These are phyloP conservation scores for Tylopilus sp. DNA, from an alignment of 768 basidiomycete genomes.

Conservation along the genomic window DNA sequence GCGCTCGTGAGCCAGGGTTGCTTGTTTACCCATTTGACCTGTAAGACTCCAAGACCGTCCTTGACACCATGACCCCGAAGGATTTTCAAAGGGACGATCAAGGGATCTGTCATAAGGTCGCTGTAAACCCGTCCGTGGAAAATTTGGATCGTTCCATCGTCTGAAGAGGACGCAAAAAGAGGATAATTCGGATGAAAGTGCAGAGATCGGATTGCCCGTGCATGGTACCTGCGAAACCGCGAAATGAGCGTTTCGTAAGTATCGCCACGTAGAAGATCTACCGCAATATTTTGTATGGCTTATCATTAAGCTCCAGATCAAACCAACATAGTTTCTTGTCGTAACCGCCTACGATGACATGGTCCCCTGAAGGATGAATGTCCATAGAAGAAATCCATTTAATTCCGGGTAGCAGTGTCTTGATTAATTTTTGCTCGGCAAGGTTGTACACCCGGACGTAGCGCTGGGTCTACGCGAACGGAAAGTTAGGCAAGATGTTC, in stretches of 20 bases:
- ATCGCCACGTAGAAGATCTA: conserved; percentile 27
- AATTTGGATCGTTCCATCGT: conserved; percentile 95
- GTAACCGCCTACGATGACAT: conserved; percentile 96
- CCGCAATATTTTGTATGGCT: conserved; percentile 96
- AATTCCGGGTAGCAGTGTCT: conserved; percentile 92
- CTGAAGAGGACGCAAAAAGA: conserved; percentile 93
- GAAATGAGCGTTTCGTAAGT: conserved; percentile 11
- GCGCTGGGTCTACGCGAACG: conserved; percentile 75
- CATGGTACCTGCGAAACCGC: conserved; percentile 68
- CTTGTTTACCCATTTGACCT: conserved; percentile 82
- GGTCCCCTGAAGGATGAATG: conserved; percentile 92
- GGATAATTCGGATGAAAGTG: conserved; percentile 95
- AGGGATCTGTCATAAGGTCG: conserved; percentile 94
- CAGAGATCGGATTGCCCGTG: conserved; percentile 87
- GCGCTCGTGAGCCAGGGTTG: conserved; percentile 93
- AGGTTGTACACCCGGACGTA: conserved; percentile 95
- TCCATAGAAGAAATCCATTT: conserved; percentile 98
- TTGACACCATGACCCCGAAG: conserved; percentile 84
- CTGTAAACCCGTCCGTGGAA: conserved; percentile 95
- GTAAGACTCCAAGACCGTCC: conserved; percentile 88
- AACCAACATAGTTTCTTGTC: conserved; percentile 99
- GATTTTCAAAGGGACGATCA: conserved; percentile 97
- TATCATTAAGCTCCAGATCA: conserved; percentile 93
- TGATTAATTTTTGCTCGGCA: conserved; percentile 87
- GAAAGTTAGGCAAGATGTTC: conserved; percentile 11